Evolutionary conservation across 345 rosid genomes (phyloP).

Genomic region (Eucalyptus dawsonii): DNA sequence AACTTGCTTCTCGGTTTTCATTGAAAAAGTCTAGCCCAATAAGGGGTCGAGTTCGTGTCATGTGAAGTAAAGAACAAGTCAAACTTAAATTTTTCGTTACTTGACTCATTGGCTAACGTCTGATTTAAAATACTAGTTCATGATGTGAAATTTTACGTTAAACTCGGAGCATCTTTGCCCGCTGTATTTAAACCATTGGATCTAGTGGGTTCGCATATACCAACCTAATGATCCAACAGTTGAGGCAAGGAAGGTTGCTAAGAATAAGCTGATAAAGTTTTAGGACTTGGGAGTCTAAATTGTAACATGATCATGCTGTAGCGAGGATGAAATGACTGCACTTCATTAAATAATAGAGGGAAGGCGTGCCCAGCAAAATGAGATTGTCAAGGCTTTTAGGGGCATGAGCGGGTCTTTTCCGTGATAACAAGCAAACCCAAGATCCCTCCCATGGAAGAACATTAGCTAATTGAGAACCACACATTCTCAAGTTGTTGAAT

Average conservation of each 20-base stretch:
- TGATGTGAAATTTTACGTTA: background rate
- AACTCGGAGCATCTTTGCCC: rapidly evolving
- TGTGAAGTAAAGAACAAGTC: background rate
- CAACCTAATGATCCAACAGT: background rate
- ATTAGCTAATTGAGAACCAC: too few species aligned
- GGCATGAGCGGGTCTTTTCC: too few species aligned
- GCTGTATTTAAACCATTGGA: rapidly evolving
- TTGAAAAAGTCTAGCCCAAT: background rate
- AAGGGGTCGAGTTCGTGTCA: background rate
- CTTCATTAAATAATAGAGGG: background rate
- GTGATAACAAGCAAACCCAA: too few species aligned
- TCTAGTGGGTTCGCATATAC: background rate
- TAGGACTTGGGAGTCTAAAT: background rate
- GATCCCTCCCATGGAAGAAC: too few species aligned
- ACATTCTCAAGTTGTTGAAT: rapidly evolving
- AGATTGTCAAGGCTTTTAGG: background rate
- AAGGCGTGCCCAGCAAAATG: background rate
- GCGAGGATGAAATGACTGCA: background rate
- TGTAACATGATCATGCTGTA: background rate
- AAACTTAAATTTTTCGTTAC: background rate
- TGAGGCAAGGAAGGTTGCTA: background rate
- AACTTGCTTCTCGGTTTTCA: rapidly evolving
- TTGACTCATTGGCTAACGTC: too few species aligned
- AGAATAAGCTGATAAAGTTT: background rate
- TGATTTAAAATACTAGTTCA: background rate